Conservation (phyloP, 768 basidiomycete genomes). For the Coprinellus aureogranulatus region DNA sequence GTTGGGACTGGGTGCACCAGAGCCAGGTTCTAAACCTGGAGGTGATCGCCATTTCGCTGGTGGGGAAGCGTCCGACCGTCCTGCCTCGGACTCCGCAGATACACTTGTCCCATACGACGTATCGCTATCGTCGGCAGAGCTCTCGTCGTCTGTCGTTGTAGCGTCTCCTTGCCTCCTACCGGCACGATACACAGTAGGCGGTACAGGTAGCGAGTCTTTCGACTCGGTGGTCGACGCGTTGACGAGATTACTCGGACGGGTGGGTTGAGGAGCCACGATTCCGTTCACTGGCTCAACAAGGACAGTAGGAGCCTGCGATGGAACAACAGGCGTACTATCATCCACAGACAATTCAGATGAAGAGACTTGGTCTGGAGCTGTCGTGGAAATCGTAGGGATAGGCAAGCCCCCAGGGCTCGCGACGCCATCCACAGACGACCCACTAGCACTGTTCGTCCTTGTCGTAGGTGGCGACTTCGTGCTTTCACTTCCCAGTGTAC, state of each 20-base stretch:
- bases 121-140: constrained; percentile 45
- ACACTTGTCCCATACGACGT: constrained; percentile 30
- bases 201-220: constrained; percentile 22
- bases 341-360: no score
- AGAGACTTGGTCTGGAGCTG: background rate
- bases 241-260: background rate
- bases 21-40: no score
- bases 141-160: constrained; percentile 29
- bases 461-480: background rate
- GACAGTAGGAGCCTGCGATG: background rate
- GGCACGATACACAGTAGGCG: constrained; percentile 6
- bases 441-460: background rate
- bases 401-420: constrained; percentile 36
- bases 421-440: background rate
- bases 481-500: background rate
- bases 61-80: background rate
- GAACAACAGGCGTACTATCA: no score
- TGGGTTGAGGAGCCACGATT: constrained; percentile 1
- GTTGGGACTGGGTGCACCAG: constrained; percentile 1
- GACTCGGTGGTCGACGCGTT: constrained; percentile 14
- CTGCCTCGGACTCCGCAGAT: constrained; percentile 19
- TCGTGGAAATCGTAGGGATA: constrained; percentile 56
- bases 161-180: constrained; percentile 9
- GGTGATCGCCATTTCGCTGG: background rate
- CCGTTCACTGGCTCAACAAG: background rate